phyloP scores from a whole-genome alignment of 2,329 filamentous ascomycete species.

The Stemphylium beticola region DNA sequence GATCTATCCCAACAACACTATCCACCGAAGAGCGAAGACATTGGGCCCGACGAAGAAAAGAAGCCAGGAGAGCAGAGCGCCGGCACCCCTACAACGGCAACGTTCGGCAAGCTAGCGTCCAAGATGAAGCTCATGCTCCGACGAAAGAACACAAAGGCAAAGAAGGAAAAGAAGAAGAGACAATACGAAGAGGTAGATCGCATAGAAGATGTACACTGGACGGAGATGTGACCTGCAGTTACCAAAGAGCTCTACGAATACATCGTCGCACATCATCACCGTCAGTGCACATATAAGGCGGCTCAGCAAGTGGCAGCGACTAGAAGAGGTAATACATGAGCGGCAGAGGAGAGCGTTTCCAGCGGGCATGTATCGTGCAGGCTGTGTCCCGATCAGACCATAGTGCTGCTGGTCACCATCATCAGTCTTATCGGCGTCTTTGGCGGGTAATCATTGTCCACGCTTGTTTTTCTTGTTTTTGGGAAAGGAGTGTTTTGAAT shows the following conservation, averaged over 20 bases:
- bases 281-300: neutral
- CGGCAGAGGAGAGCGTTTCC: neutral
- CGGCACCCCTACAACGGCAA: constrained; percentile 21
- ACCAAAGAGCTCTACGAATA: neutral
- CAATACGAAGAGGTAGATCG: constrained; percentile 36
- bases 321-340: neutral
- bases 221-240: constrained; percentile 37
- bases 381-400: constrained; percentile 1
- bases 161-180: constrained; percentile 34
- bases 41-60: constrained; percentile 12
- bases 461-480: neutral
- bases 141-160: constrained; percentile 29
- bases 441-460: neutral
- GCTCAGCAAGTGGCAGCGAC: neutral
- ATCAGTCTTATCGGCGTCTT: constrained; percentile 9
- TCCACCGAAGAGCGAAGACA: constrained; percentile 20
- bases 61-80: constrained; percentile 16
- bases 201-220: constrained; percentile 45
- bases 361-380: neutral
- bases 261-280: neutral
- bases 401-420: constrained; percentile 9
- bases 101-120: constrained; percentile 39
- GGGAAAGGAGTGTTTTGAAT: constrained; percentile 3
- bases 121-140: constrained; percentile 41
- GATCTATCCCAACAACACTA: constrained; percentile 23